Percentiles rank a stretch among this genome's conserved stretches.
Evolutionary conservation across 441 rosid species (phyloP).

Genomic region (Corymbia citriodora): DNA sequence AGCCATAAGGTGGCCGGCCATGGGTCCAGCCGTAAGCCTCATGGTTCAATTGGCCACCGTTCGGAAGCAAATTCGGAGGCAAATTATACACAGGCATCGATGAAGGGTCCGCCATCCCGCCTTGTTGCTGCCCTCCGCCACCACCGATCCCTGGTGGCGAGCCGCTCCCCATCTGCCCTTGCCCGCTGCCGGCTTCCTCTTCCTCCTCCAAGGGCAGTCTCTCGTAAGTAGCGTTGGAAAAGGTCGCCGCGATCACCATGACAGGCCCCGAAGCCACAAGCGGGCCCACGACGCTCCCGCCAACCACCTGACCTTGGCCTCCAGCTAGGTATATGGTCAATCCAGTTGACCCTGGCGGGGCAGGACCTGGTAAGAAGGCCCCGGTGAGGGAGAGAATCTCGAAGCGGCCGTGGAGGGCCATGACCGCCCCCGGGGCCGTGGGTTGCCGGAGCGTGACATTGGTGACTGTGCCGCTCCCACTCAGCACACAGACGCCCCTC

Average conservation of each 20-base stretch:
- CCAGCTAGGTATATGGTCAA: constrained; percentile 12
- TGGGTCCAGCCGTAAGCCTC: constrained; percentile 52
- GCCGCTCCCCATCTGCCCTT: neutral
- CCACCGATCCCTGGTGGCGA: constrained; percentile 28
- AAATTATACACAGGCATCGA: constrained; percentile 43
- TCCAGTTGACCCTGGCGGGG: constrained; percentile 36
- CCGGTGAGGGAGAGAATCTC: constrained; percentile 69
- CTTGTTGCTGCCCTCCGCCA: constrained; percentile 12
- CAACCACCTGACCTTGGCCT: constrained; percentile 13
- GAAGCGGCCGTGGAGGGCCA: constrained; percentile 63
- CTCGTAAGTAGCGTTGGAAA: constrained; percentile 33
- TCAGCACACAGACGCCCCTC: constrained; percentile 54
- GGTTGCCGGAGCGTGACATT: constrained; percentile 66
- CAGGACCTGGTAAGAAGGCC: constrained; percentile 55
- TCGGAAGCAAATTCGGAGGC: constrained; percentile 52
- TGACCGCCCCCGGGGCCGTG: constrained; percentile 34
- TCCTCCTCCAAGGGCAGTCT: constrained; percentile 61
- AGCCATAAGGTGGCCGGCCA: constrained; percentile 43
- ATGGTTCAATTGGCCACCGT: constrained; percentile 53
- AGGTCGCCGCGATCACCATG: constrained; percentile 10
- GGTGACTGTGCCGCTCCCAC: constrained; percentile 60
- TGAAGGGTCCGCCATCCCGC: constrained; percentile 8
- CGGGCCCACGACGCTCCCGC: constrained; percentile 11
- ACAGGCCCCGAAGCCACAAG: constrained; percentile 15
- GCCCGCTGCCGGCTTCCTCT: constrained; percentile 20